A percentile compares a stretch with the other conserved stretches of the same genome.
Conservation (phyloP, 169 alveolate genomes). For the Plasmodium chabaudi region DNA sequence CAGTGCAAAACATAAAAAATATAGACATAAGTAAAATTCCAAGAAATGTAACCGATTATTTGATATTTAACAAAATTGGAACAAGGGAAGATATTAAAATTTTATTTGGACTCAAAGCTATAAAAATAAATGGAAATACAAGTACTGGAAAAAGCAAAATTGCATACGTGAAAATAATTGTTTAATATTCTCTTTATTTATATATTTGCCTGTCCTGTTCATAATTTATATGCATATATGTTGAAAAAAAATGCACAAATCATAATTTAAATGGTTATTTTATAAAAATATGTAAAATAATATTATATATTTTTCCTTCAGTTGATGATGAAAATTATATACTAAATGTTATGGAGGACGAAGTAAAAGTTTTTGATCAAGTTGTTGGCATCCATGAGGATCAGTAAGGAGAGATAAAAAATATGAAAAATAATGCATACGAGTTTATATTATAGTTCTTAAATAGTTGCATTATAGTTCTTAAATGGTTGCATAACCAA, state of each 20-base stretch:
- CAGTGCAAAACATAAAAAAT: slow-evolving; percentile 54
- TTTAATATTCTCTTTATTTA: neutral
- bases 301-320: neutral
- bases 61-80: slow-evolving; percentile 64
- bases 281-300: too few species aligned
- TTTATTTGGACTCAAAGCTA: slow-evolving; percentile 74
- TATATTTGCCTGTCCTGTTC: neutral
- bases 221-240: neutral
- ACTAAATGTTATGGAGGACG: slow-evolving; percentile 49
- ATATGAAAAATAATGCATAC: neutral
- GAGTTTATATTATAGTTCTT: neutral
- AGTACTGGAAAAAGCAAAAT: slow-evolving; percentile 4
- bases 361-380: slow-evolving; percentile 69
- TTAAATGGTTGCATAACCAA: neutral
- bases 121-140: slow-evolving; percentile 72
- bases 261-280: too few species aligned
- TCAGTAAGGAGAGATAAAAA: slow-evolving; percentile 30
- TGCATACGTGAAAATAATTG: neutral
- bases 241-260: neutral
- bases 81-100: slow-evolving; percentile 66
- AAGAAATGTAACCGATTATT: slow-evolving; percentile 48
- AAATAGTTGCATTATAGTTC: neutral
- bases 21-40: slow-evolving; percentile 45
- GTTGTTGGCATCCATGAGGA: slow-evolving; percentile 49
- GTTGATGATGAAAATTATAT: slow-evolving; percentile 75